Conservation (phyloP, 2,329 filamentous ascomycete genomes). For the Aureobasidium sp. region DNA sequence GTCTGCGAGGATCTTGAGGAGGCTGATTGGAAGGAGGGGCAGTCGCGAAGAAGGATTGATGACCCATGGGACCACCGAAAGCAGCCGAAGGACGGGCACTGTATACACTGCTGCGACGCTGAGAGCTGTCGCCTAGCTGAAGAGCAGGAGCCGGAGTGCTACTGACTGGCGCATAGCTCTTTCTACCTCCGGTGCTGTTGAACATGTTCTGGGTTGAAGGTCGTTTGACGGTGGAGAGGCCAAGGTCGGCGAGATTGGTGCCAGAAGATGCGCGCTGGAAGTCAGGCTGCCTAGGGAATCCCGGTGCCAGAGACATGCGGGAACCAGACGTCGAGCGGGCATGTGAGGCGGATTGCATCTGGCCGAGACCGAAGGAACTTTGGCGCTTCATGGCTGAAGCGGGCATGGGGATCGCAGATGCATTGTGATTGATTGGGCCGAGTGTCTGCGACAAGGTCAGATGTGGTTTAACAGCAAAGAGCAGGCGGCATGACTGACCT, state of each 20-base stretch:
- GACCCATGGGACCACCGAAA: constrained; percentile 53
- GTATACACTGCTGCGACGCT: constrained; percentile 67
- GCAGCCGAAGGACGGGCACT: constrained; percentile 53
- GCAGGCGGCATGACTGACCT: constrained; percentile 52
- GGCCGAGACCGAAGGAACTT: constrained; percentile 63
- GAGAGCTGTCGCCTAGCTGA: constrained; percentile 49
- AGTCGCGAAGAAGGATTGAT: constrained; percentile 93
- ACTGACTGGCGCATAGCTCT: constrained; percentile 60
- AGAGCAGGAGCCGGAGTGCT: constrained; percentile 40
- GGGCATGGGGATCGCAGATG: constrained; percentile 77
- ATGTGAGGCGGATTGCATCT: constrained; percentile 63
- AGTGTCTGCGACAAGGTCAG: constrained; percentile 57
- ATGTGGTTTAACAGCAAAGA: background rate
- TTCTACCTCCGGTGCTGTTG: constrained; percentile 53
- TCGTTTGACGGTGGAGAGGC: constrained; percentile 76
- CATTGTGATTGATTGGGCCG: constrained; percentile 70
- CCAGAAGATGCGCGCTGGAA: constrained; percentile 75
- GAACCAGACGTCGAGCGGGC: constrained; percentile 75
- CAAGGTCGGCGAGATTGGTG: constrained; percentile 69
- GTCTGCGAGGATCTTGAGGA: constrained; percentile 75
- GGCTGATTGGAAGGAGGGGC: constrained; percentile 74
- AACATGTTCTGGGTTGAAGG: constrained; percentile 68
- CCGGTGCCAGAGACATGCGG: constrained; percentile 77
- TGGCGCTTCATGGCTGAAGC: constrained; percentile 91
- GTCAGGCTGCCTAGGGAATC: constrained; percentile 75